These are phyloP conservation scores for Colletotrichum sp. DNA, from an alignment of 2,329 filamentous ascomycete species.

Conservation along the genomic window DNA sequence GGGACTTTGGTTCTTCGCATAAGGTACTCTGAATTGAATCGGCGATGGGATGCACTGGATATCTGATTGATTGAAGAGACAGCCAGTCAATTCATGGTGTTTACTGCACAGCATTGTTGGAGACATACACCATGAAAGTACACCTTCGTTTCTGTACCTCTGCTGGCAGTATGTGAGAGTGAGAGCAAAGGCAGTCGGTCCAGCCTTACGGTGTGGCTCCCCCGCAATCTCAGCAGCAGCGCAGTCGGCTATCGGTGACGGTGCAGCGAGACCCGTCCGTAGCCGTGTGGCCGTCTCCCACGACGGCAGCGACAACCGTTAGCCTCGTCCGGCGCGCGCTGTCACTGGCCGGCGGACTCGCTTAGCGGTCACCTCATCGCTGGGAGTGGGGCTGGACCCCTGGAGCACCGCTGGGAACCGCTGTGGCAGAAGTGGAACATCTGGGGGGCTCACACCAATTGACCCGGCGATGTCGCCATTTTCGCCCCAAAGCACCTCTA, in stretches of 20 bases:
- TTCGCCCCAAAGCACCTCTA: constrained; percentile 39
- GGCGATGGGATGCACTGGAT: neutral
- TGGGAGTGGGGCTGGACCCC: constrained; percentile 1
- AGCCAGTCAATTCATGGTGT: neutral
- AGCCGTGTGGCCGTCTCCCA: constrained; percentile 3
- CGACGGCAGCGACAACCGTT: constrained; percentile 11
- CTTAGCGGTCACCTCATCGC: neutral
- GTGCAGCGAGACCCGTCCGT: constrained; percentile 19
- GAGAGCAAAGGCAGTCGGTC: neutral
- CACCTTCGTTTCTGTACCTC: neutral
- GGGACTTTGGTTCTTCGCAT: neutral
- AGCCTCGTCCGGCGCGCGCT: neutral
- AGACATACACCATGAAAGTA: neutral
- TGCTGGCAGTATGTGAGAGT: neutral
- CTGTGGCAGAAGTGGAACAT: constrained; percentile 8
- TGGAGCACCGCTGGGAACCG: constrained; percentile 13
- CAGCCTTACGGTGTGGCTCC: neutral
- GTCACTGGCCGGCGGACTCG: neutral
- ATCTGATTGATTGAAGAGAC: neutral
- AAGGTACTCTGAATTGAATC: neutral
- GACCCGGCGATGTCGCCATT: constrained; percentile 41
- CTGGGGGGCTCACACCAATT: constrained; percentile 7
- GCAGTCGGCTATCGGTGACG: constrained; percentile 14
- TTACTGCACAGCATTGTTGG: neutral
- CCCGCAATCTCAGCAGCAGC: neutral